Evolutionary conservation across 1,139 yeast genomes (phyloP).

Genomic region (Suhomyces taliae): DNA sequence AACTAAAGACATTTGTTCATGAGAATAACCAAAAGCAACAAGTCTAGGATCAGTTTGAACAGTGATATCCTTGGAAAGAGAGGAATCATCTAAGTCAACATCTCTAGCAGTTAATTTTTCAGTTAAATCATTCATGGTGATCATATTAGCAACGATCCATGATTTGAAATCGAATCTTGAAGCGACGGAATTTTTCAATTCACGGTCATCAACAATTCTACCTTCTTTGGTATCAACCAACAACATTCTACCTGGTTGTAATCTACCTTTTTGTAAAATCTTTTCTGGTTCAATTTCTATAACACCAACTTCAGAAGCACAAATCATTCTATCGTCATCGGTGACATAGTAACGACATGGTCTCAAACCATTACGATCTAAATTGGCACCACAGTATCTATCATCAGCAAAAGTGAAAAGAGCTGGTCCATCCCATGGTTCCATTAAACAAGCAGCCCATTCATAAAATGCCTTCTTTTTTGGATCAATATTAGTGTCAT

Average conservation of each 20-base stretch:
- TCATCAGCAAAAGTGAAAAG: conserved; percentile 96
- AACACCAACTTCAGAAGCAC: conserved; percentile 98
- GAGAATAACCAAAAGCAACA: conserved; percentile 86
- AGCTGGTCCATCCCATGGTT: conserved; percentile 99
- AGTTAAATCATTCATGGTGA: conserved; percentile 74
- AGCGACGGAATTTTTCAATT: conserved; percentile 80
- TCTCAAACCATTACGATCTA: conserved; percentile 95
- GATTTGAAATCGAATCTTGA: conserved; percentile 87
- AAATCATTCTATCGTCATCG: conserved; percentile 91
- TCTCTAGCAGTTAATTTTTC: conserved; percentile 56
- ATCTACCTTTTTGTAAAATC: conserved; percentile 86
- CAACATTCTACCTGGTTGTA: conserved; percentile 95
- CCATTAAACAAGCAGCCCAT: conserved; percentile 99
- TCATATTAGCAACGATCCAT: conserved; percentile 86
- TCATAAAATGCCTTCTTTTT: conserved; percentile 93
- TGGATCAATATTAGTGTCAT: conserved; percentile 81
- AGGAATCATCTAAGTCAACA: conserved; percentile 24
- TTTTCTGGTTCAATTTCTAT: conserved; percentile 83
- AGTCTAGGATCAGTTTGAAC: conserved; percentile 83
- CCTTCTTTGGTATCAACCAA: conserved; percentile 94
- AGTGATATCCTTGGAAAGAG: conserved; percentile 26
- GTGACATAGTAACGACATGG: conserved; percentile 98
- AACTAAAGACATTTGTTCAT: conserved; percentile 81
- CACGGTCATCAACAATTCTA: conserved; percentile 88
- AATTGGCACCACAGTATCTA: conserved; percentile 96